Base-by-base conservation (phyloP, 108 stramenopile species). In the Seminavis robusta region DNA sequence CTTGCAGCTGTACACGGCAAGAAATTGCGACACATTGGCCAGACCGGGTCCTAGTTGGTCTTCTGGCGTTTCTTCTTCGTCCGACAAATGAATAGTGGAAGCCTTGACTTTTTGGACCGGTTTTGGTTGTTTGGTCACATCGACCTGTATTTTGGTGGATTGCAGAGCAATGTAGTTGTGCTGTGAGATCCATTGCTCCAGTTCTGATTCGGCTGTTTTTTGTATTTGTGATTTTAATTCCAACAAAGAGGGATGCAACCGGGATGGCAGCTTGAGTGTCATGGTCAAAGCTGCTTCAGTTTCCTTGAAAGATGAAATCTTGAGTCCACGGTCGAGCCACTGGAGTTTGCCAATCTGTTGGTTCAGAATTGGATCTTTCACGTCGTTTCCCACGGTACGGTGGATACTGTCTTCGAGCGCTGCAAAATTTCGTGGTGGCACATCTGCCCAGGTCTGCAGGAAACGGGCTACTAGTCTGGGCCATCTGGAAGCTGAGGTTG, bases 1-100 rank as follows among this genome's bases (percentile, higher is more conserved):
- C 33, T 88, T 91, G 54, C 92, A 94, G 53, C 85, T 86, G 65
- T 92, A 92, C 15, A 95, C 94, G 33, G 90, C 90, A 5, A 95
- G 28, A 55, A 83, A 82, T 56, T 90, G 88, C 15, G 76, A 43
- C 0, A 90, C 79, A 39, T 86, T 74, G 34, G 71, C 59, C 15
- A 95, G 55, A 19, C 88, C 84, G 7, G 84, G 75, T 23, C 84
- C 82, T 17, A 83, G 50, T 33, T 39, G 65, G 39, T 60, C 32
- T 13, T 67, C 42, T 16, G 70, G 20, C 33, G 71, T 71, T 2
- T 45, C 62, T 2, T 65, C 69, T 27, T 80, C 73, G 41, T 75
- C 69, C 9, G 37, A 33, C 21, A 20, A 42, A 33, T 54, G 37
- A n/a, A 37, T 57, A 21, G 62, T 53, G 21, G 56, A n/a, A n/a